Evolutionary conservation across 495 filamentous ascomycete species (phyloP).

Genomic region (Tuber magnatum): DNA sequence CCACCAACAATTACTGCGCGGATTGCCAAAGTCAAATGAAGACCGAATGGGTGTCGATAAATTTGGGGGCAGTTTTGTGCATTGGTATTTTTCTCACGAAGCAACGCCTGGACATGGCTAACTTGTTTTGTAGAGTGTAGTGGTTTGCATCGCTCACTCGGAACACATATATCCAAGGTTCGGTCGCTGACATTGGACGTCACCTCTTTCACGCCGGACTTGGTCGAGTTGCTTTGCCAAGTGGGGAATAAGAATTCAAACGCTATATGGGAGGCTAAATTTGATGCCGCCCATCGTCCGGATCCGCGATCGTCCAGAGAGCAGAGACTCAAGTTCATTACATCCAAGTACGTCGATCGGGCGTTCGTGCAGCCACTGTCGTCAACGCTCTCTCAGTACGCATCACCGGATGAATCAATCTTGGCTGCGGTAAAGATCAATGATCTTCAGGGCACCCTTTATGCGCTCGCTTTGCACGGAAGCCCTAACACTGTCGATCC

Average conservation of each 20-base stretch:
- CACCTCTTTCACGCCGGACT: slow-evolving; percentile 89
- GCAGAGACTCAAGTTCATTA: slow-evolving; percentile 86
- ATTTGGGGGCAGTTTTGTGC: slow-evolving; percentile 89
- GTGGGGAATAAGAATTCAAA: slow-evolving; percentile 93
- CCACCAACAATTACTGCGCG: slow-evolving; percentile 89
- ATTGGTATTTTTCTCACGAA: slow-evolving; percentile 49
- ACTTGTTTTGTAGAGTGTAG: slow-evolving; percentile 62
- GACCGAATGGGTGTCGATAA: slow-evolving; percentile 98
- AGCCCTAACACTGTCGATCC: slow-evolving; percentile 85
- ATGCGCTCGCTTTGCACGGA: slow-evolving; percentile 78
- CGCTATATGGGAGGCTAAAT: slow-evolving; percentile 87
- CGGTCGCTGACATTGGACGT: slow-evolving; percentile 92
- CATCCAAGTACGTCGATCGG: slow-evolving; percentile 82
- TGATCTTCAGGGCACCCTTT: slow-evolving; percentile 83
- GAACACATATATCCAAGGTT: slow-evolving; percentile 96
- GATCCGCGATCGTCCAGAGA: slow-evolving; percentile 70
- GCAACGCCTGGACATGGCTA: slow-evolving; percentile 6
- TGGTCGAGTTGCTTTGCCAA: slow-evolving; percentile 85
- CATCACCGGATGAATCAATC: slow-evolving; percentile 78
- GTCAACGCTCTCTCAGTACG: slow-evolving; percentile 64
- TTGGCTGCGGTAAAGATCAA: slow-evolving; percentile 92
- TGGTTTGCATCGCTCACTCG: slow-evolving; percentile 91
- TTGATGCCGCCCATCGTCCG: slow-evolving; percentile 67
- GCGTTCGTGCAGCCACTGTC: slow-evolving; percentile 73
- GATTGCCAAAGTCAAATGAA: slow-evolving; percentile 88